phyloP scores from a whole-genome alignment of 768 basidiomycete species.

The Leccinum boreale region DNA sequence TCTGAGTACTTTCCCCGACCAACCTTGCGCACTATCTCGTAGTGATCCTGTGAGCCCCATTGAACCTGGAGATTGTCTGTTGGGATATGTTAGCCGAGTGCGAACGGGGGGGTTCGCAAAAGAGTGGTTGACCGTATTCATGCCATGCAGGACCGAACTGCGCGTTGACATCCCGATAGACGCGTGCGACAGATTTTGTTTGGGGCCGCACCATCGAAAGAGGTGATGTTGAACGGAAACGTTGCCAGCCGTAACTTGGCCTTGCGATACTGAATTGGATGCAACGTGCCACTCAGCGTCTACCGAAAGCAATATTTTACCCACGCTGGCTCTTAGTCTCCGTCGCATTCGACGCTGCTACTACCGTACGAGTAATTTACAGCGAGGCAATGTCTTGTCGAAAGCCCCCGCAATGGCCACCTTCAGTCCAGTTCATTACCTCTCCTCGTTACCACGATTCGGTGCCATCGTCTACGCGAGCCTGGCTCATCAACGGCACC shows the following conservation, averaged over 20 bases:
- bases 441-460: conserved; percentile 55
- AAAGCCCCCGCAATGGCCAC: conserved; percentile 49
- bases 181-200: conserved; percentile 77
- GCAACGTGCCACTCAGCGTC: conserved; percentile 17
- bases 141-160: conserved; percentile 89
- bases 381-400: conserved; percentile 11
- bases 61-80: conserved; percentile 95
- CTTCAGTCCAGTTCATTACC: conserved; percentile 51
- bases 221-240: conserved; percentile 6
- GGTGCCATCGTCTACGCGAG: conserved; percentile 42
- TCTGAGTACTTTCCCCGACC: conserved; percentile 95
- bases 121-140: conserved; percentile 74
- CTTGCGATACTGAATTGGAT: conserved; percentile 2
- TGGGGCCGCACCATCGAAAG: conserved; percentile 65
- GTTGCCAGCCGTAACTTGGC: conserved; percentile 13
- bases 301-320: conserved; percentile 17
- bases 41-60: conserved; percentile 96
- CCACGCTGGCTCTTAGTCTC: conserved; percentile 19
- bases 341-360: background rate
- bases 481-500: conserved; percentile 35
- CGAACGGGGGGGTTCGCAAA: background rate
- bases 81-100: conserved; percentile 16
- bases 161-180: conserved; percentile 86
- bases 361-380: background rate
- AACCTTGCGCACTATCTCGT: conserved; percentile 96